Conservation (phyloP, 78 protist species). For the Diacronema lutheri region DNA sequence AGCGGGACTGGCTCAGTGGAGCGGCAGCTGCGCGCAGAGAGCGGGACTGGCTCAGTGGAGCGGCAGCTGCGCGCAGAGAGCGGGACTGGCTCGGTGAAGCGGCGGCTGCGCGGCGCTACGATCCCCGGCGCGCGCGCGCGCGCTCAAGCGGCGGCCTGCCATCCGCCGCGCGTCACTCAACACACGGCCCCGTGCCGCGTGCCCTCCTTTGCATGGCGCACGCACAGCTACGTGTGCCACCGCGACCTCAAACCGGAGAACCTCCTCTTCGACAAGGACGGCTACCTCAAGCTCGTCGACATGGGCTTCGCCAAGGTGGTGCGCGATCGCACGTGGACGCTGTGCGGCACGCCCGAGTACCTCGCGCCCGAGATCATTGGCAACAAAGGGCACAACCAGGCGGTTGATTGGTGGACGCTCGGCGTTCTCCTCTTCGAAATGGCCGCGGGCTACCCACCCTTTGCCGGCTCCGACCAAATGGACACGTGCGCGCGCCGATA, state of each 20-base stretch:
- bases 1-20: too few species aligned
- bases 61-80: too few species aligned
- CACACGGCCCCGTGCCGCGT: too few species aligned
- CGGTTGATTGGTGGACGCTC: constrained; percentile 95
- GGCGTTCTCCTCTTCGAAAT: constrained; percentile 82
- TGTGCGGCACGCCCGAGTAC: constrained; percentile 92
- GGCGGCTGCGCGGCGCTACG: too few species aligned
- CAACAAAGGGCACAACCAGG: constrained; percentile 68
- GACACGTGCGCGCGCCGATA: too few species aligned
- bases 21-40: too few species aligned
- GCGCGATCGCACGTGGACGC: not conserved
- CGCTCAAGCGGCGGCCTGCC: too few species aligned
- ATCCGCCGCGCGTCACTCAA: too few species aligned
- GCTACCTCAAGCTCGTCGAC: constrained; percentile 73
- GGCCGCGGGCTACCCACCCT: constrained; percentile 82
- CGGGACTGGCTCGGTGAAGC: too few species aligned
- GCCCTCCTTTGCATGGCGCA: too few species aligned
- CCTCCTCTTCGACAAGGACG: constrained; percentile 63
- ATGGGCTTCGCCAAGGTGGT: constrained; percentile 57
- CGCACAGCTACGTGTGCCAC: constrained; percentile 65
- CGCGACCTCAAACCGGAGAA: constrained; percentile 90
- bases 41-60: too few species aligned
- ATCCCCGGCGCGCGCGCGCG: too few species aligned
- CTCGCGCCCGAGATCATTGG: constrained; percentile 90
- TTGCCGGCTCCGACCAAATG: constrained; percentile 79